Conservation (phyloP, 805 yeast species). For the Helenozyma rhizophorensis region DNA sequence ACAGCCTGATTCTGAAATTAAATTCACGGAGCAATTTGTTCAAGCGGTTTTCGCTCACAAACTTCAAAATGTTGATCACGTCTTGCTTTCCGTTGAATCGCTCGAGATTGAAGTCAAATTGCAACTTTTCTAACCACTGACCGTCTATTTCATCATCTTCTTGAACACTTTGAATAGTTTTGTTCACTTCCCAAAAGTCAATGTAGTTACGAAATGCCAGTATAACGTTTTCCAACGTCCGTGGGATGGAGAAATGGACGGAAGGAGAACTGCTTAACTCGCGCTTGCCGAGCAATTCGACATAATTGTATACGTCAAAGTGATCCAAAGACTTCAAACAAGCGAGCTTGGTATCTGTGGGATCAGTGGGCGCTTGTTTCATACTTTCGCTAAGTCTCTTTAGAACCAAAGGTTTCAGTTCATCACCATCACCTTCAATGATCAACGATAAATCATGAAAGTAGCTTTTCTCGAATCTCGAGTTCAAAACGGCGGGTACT, state of each 20-base stretch:
- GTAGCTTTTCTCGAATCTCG: conserved; percentile 58
- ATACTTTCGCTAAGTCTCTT: conserved; percentile 1
- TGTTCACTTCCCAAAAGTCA: conserved; percentile 16
- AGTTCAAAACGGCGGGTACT: conserved; percentile 72
- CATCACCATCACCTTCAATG: neutral
- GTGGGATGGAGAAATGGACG: conserved; percentile 69
- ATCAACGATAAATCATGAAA: conserved; percentile 11
- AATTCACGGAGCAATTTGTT: conserved; percentile 50
- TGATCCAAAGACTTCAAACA: conserved; percentile 24
- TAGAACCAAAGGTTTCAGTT: conserved; percentile 2
- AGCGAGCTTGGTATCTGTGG: conserved; percentile 9
- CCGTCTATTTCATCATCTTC: conserved; percentile 24
- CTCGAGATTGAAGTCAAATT: conserved; percentile 20
- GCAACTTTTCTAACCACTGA: conserved; percentile 23
- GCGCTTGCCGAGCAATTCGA: conserved; percentile 41
- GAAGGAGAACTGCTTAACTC: conserved; percentile 82
- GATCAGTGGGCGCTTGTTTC: conserved; percentile 7
- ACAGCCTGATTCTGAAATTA: conserved; percentile 42
- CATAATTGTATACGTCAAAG: conserved; percentile 31
- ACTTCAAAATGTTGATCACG: conserved; percentile 33
- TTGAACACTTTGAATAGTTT: conserved; percentile 17
- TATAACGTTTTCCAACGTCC: conserved; percentile 51
- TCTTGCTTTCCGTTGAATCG: conserved; percentile 31
- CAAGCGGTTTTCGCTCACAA: conserved; percentile 29
- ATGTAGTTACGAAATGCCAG: conserved; percentile 41